Base-by-base conservation (phyloP, 2,329 filamentous ascomycete species). In the Alternaria sp. region DNA sequence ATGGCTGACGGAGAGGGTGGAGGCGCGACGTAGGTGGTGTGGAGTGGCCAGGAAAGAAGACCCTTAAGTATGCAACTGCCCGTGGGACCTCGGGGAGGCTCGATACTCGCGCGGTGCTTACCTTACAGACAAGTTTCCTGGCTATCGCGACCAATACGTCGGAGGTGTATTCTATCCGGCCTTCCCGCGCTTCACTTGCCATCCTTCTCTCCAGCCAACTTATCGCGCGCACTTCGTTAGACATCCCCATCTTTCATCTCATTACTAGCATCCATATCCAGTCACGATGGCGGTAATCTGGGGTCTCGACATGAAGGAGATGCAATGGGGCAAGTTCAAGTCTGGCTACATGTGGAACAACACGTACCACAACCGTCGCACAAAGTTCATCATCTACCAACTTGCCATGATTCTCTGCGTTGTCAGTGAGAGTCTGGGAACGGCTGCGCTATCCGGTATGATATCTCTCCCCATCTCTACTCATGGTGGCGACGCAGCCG, bases 361-460 rank as follows among this genome's bases (percentile, higher is more conserved):
- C 30, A 78, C 80, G 12, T 88, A 86, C 69, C 85, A 88, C 73
- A 76, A 87, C 4, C 84, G 86, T 46, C 81, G 84, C 19, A 86
- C 84, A 9, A 88, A 87, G 69, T 88, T 89, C 81, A 83, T 87
- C 63, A 82, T 88, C 59, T 89, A 89, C 70, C 87, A 88, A 72
- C 78, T 84, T 59, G 86, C 86, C 64, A 85, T 88, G 85, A 86
- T 88, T 53, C 80, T 84, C 63, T 86, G 84, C 66, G 85, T 88
- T 13, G 81, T 85, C 25, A 87, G 85, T 3, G 86, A 88, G 69
- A 86, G 85, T 4, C 77, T 88, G 5, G 86, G 86, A 5, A 88
- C 86, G 1, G 85, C 85, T 4, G 84, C 83, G 4, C 72, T 88
- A 21, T 85, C 84, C 62, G 83, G 85, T 87, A 79, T 45, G 73